A percentile compares a stretch with the other conserved stretches of the same genome.
These are phyloP conservation scores for Candida sphagnicola DNA, from an alignment of 805 yeast species.

Conservation along the genomic window DNA sequence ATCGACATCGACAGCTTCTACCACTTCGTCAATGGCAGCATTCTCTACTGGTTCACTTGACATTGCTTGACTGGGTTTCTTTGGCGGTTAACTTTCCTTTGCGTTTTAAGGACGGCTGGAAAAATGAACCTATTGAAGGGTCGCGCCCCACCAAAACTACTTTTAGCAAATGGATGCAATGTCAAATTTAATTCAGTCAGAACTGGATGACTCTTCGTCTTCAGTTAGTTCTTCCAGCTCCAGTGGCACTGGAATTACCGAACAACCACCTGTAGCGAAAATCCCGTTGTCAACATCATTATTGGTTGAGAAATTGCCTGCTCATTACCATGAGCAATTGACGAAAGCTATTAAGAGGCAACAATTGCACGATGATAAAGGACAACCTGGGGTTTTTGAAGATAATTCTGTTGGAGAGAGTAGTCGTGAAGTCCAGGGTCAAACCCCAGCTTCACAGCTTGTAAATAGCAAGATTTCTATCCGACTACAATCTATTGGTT, in stretches of 20 bases:
- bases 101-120: no score
- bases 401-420: neutral
- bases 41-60: no score
- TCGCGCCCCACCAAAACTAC: neutral
- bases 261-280: conserved; percentile 4
- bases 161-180: neutral
- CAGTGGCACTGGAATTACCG: neutral
- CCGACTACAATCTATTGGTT: conserved; percentile 59
- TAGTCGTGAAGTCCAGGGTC: neutral
- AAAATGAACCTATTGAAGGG: no score
- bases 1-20: conserved; percentile 21
- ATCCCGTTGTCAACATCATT: conserved; percentile 17
- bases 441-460: no score
- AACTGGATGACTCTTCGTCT: conserved; percentile 8
- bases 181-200: conserved; percentile 9
- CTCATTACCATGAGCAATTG: conserved; percentile 8
- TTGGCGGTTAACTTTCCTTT: no score
- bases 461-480: conserved; percentile 44
- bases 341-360: conserved; percentile 6
- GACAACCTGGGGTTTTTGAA: no score
- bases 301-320: conserved; percentile 10
- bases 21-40: conserved; percentile 17
- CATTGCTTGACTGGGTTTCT: no score
- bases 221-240: conserved; percentile 2
- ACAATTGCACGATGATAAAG: no score